These are phyloP conservation scores for Rosellinia necatrix DNA, from an alignment of 2,329 filamentous ascomycete genomes.

Conservation along the genomic window DNA sequence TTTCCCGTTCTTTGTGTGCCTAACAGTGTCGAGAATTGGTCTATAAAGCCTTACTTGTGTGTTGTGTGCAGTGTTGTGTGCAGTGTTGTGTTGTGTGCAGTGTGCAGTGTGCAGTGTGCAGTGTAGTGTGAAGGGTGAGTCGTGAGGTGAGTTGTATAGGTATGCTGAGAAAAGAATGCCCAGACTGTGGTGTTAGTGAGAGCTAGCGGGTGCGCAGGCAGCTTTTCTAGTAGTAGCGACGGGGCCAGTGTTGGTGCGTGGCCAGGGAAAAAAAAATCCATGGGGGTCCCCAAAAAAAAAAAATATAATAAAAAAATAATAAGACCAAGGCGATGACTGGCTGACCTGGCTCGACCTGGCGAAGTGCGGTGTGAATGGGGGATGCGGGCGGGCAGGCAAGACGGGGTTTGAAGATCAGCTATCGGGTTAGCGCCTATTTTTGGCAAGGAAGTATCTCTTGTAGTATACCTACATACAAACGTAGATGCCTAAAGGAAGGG, in stretches of 20 bases:
- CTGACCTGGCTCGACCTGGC: constrained; percentile 18
- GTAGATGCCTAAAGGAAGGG: constrained; percentile 21
- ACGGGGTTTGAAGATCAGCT: constrained; percentile 20
- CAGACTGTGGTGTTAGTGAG: constrained; percentile 14
- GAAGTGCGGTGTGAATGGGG: constrained; percentile 30
- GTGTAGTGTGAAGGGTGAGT: constrained; percentile 9
- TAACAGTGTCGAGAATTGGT: not conserved
- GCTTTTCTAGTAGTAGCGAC: constrained; percentile 28
- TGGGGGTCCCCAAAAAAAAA: no score
- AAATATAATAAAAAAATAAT: no score
- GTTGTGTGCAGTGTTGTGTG: constrained; percentile 19
- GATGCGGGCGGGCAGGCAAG: constrained; percentile 16
- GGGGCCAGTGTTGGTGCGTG: constrained; percentile 22
- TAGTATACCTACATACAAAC: not conserved
- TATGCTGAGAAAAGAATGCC: constrained; percentile 14
- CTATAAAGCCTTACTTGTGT: constrained; percentile 1
- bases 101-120: constrained; percentile 15
- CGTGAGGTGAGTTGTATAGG: constrained; percentile 11
- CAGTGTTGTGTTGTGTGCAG: constrained; percentile 16
- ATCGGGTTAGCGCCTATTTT: constrained; percentile 22
- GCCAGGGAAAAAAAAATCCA: constrained; percentile 19
- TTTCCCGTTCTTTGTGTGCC: not conserved
- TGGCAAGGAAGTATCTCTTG: constrained; percentile 13
- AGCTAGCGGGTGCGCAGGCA: constrained; percentile 21
- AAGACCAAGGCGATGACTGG: constrained; percentile 22